These are phyloP conservation scores for Venturia effusa DNA, from an alignment of 2,329 filamentous ascomycete species.

Conservation along the genomic window DNA sequence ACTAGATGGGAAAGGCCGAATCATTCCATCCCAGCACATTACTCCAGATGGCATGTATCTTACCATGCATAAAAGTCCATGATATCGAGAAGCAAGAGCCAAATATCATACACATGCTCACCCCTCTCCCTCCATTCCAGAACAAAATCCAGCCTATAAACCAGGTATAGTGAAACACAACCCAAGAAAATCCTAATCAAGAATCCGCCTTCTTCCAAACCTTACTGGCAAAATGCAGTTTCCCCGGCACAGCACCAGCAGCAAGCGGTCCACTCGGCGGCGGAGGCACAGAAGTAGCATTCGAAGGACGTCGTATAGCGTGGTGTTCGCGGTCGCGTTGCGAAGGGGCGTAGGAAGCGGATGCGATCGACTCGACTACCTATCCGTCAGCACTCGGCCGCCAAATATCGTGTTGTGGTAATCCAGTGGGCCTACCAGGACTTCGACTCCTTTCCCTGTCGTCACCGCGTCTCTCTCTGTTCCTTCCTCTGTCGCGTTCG, in stretches of 20 bases:
- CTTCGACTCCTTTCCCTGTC: constrained; percentile 16
- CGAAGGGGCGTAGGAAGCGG: neutral
- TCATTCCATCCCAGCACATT: too few species aligned
- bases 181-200: neutral
- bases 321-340: neutral
- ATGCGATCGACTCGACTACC: neutral
- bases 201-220: constrained; percentile 7
- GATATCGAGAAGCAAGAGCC: neutral
- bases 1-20: too few species aligned
- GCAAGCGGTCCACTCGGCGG: neutral
- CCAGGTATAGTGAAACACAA: neutral
- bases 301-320: neutral
- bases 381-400: constrained; percentile 6
- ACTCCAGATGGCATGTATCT: too few species aligned
- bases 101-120: neutral
- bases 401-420: constrained; percentile 3
- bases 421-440: neutral
- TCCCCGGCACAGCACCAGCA: neutral
- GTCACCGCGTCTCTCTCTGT: constrained; percentile 19
- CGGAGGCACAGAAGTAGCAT: neutral
- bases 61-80: too few species aligned
- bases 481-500: constrained; percentile 20
- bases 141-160: neutral
- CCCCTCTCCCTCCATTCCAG: neutral
- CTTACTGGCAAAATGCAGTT: constrained; percentile 7